Evolutionary conservation across 805 yeast genomes (phyloP).

Genomic region (Phaffomyces antillensis): DNA sequence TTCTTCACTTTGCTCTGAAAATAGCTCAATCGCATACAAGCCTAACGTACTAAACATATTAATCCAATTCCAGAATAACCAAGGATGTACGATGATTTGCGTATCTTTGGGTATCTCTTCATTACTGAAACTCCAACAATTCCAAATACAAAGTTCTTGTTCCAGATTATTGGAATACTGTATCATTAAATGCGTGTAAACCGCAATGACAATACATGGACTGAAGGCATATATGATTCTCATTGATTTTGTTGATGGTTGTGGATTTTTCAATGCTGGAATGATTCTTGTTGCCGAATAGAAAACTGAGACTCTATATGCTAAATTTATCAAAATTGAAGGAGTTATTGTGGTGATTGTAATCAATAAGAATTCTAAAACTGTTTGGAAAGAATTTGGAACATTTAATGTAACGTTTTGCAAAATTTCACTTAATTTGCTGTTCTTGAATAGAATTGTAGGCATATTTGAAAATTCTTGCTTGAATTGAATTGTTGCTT

Average conservation of each 20-base stretch:
- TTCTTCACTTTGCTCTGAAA: slow-evolving; percentile 27
- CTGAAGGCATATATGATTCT: slow-evolving; percentile 76
- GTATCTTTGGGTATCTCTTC: slow-evolving; percentile 7
- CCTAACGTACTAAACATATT: slow-evolving; percentile 75
- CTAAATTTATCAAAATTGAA: slow-evolving; percentile 72
- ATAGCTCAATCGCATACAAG: slow-evolving; percentile 74
- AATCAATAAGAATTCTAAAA: slow-evolving; percentile 36
- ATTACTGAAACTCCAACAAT: slow-evolving; percentile 48
- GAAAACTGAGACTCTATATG: slow-evolving; percentile 80
- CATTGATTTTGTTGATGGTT: slow-evolving; percentile 27
- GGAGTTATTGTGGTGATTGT: slow-evolving; percentile 58
- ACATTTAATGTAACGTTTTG: slow-evolving; percentile 17
- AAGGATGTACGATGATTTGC: slow-evolving; percentile 47
- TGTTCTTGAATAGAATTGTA: slow-evolving; percentile 21
- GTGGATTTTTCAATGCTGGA: slow-evolving; percentile 54
- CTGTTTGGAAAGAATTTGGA: slow-evolving; percentile 24
- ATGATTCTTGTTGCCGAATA: slow-evolving; percentile 91
- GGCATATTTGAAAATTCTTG: slow-evolving; percentile 27
- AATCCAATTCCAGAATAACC: slow-evolving; percentile 97
- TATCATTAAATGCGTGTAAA: slow-evolving; percentile 88
- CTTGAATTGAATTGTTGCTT: slow-evolving; percentile 25
- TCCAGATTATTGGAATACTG: slow-evolving; percentile 68
- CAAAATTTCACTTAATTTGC: slow-evolving; percentile 14
- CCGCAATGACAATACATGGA: slow-evolving; percentile 91
- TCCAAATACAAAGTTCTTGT: slow-evolving; percentile 54